Evolutionary conservation across 192 early-diverging fungal species (phyloP), one percentile per base, ranked within the genome.

Genomic region (Jimgerdemannia lactiflua): DNA sequence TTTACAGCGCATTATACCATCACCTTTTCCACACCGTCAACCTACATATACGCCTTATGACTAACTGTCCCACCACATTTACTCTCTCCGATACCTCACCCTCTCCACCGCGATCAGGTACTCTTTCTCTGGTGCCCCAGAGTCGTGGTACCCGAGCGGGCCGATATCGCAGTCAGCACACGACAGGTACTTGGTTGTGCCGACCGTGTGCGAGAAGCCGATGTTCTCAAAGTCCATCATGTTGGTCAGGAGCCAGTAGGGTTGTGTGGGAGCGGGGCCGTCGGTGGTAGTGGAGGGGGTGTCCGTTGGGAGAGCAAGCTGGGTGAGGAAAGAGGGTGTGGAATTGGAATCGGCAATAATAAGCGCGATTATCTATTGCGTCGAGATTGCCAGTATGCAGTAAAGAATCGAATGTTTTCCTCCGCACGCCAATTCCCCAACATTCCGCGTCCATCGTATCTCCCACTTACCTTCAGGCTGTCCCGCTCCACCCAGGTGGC

Each of bases 161-260:
- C 88, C 89, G 65, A 88, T 71, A 80, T 94, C 91, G 76, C 93
- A 94, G 72, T 92, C 90, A 20, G 93, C 90, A 71, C 93, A 94
- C 3, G 89, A 90, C 11, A 94, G 76, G 75, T 88, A 93, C 74
- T 92, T 92, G 19, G 80, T 83, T 3, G 80, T 71, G 3, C 72
- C 84, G 2, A 89, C 72, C 14, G 81, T 84, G 42, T 91, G 89
- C 11, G 89, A 90, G 72, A 94, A 89, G 20, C 91, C 91, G 71
- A 92, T 84, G 77, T 94, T 94, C 66, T 94, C 93, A 79, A 94
- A 94, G 9, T 87, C 82, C 88, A 94, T 89, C 86, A 94, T 87
- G 54, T 92, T 81, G 3, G 71, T 54, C 39, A 94, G 75, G 69
- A 75, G 71, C 91, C 90, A 92, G 70, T 85, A 94, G 49, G 79